These are phyloP conservation scores for Gomphus sp. DNA, from an alignment of 1,284 basidiomycete species.

Conservation along the genomic window DNA sequence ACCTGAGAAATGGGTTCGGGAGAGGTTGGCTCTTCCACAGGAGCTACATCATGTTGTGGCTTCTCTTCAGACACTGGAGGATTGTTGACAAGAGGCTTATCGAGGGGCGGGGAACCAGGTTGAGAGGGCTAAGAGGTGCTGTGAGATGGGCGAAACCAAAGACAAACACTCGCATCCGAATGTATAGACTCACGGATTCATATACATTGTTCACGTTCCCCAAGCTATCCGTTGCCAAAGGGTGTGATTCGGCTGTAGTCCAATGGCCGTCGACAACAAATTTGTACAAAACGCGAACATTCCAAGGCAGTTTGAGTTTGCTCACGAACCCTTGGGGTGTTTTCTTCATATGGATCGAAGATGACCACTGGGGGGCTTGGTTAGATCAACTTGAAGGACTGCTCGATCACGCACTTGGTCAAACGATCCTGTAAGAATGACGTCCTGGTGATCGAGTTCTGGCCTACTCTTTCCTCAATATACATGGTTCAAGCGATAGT, in stretches of 20 bases:
- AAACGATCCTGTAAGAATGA: constrained; percentile 68
- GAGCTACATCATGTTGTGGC: neutral
- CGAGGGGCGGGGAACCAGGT: neutral
- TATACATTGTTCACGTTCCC: constrained; percentile 72
- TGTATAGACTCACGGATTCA: constrained; percentile 15
- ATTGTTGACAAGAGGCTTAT: neutral
- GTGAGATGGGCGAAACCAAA: neutral
- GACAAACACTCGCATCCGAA: neutral
- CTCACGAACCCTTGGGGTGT: constrained; percentile 48
- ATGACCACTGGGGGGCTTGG: constrained; percentile 46
- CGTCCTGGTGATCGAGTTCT: constrained; percentile 41
- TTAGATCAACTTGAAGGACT: constrained; percentile 7
- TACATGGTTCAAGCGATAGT: neutral
- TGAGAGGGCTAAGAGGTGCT: neutral
- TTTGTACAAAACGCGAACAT: constrained; percentile 59
- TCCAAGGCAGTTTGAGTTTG: constrained; percentile 51
- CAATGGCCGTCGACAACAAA: constrained; percentile 72
- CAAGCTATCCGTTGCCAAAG: constrained; percentile 49
- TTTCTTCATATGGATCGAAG: constrained; percentile 45
- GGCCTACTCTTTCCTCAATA: constrained; percentile 36
- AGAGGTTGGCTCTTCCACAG: constrained; percentile 10
- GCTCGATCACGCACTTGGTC: constrained; percentile 50
- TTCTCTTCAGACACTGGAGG: neutral
- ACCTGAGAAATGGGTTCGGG: constrained; percentile 6
- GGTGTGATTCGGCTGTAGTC: constrained; percentile 44